Percentiles rank a stretch among this genome's conserved stretches.
Conservation (phyloP, 495 filamentous ascomycete species). For the Penicillium fimorum region DNA sequence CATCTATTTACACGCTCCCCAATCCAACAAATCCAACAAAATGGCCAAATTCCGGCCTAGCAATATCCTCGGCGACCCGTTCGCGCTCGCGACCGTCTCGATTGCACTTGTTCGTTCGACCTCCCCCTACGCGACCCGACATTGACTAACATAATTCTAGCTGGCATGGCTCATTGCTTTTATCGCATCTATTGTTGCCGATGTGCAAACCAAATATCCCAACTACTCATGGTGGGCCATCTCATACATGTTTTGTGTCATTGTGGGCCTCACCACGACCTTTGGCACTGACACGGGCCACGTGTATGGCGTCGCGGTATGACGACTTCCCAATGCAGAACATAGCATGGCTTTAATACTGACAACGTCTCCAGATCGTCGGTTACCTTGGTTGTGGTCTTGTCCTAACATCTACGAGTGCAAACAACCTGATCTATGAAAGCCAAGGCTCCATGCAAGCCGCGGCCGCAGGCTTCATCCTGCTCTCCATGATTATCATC, state of each 20-base stretch:
- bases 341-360: neutral
- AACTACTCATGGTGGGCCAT: constrained; percentile 89
- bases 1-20: neutral
- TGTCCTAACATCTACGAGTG: constrained; percentile 77
- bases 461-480: constrained; percentile 87
- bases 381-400: constrained; percentile 81
- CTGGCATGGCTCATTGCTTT: constrained; percentile 94
- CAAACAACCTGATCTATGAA: constrained; percentile 77
- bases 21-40: constrained; percentile 13
- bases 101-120: constrained; percentile 74
- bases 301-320: constrained; percentile 86
- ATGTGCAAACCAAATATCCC: constrained; percentile 60
- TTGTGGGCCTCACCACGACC: constrained; percentile 73
- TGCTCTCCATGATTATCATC: constrained; percentile 92
- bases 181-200: constrained; percentile 76
- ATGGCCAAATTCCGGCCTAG: constrained; percentile 70
- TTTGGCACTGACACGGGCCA: constrained; percentile 77
- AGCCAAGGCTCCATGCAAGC: constrained; percentile 72
- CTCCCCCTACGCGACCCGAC: neutral
- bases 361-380: constrained; percentile 57
- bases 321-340: constrained; percentile 14
- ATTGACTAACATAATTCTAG: constrained; percentile 44
- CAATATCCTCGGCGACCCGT: constrained; percentile 93
- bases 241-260: constrained; percentile 79
- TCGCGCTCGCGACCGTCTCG: constrained; percentile 89